phyloP scores from a whole-genome alignment of 2,329 filamentous ascomycete species.

The Hypomyces rosellus region DNA sequence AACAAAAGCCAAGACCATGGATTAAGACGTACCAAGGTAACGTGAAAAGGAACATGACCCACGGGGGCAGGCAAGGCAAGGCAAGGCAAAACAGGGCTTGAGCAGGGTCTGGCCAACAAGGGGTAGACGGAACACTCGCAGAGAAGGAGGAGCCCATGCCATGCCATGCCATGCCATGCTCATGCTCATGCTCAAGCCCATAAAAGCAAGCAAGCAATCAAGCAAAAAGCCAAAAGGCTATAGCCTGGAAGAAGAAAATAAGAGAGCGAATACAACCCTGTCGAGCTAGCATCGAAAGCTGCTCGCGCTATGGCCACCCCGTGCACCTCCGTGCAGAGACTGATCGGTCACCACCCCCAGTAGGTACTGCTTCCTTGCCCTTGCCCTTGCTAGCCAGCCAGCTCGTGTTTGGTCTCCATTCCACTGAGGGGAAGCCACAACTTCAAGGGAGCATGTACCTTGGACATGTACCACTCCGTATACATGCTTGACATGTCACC shows the following conservation, averaged over 20 bases:
- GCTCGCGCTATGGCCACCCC: conserved; percentile 9
- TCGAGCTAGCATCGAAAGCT: background rate
- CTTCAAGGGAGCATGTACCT: background rate
- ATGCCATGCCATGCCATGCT: too few relatives aligned
- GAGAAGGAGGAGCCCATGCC: background rate
- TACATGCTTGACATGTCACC: background rate
- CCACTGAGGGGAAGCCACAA: background rate
- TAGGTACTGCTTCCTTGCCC: too few relatives aligned
- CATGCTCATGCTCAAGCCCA: too few relatives aligned
- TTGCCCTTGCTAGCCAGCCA: background rate
- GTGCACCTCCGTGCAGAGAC: conserved; percentile 7
- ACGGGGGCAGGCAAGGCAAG: background rate
- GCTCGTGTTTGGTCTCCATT: conserved; percentile 7
- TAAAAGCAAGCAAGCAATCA: too few relatives aligned
- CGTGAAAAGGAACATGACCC: too few relatives aligned
- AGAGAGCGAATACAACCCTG: background rate
- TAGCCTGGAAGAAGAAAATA: too few relatives aligned
- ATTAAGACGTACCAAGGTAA: too few relatives aligned
- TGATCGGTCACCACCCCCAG: conserved; percentile 7
- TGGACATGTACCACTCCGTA: background rate
- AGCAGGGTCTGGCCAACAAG: background rate
- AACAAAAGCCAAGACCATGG: too few relatives aligned
- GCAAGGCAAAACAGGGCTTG: background rate
- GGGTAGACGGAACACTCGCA: background rate
- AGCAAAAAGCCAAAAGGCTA: too few relatives aligned